Conservation (phyloP, 305 asterid genomes). For the Fraxinus floribunda region DNA sequence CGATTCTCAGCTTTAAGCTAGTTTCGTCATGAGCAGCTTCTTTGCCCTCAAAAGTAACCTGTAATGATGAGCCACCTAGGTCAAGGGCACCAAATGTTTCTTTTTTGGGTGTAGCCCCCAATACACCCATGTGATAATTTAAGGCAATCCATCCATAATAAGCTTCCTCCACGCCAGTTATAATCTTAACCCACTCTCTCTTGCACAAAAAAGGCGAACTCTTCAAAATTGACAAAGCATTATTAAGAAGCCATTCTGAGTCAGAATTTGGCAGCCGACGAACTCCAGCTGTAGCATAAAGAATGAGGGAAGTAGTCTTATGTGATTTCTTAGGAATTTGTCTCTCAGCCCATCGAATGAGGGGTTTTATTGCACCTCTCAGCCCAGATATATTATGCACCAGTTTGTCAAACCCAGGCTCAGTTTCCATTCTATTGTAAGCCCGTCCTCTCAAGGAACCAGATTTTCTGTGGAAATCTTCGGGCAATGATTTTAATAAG, state of each 20-base stretch:
- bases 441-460: constrained; percentile 67
- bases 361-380: constrained; percentile 57
- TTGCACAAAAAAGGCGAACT: constrained; percentile 48
- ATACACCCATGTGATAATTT: constrained; percentile 45
- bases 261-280: constrained; percentile 57
- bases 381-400: constrained; percentile 72
- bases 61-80: constrained; percentile 65
- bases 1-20: constrained; percentile 55
- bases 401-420: constrained; percentile 91
- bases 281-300: constrained; percentile 65
- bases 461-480: constrained; percentile 49
- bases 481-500: constrained; percentile 46
- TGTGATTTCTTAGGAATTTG: constrained; percentile 49
- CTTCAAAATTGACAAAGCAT: constrained; percentile 46
- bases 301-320: constrained; percentile 51
- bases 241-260: constrained; percentile 60
- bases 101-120: constrained; percentile 46
- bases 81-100: constrained; percentile 62
- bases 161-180: constrained; percentile 59
- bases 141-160: constrained; percentile 66
- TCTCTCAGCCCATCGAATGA: constrained; percentile 52
- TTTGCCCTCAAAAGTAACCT: constrained; percentile 56
- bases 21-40: constrained; percentile 31
- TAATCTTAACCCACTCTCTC: constrained; percentile 57
- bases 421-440: constrained; percentile 90